These are phyloP conservation scores for Pichia sp. DNA, from an alignment of 1,139 yeast genomes.

Conservation along the genomic window DNA sequence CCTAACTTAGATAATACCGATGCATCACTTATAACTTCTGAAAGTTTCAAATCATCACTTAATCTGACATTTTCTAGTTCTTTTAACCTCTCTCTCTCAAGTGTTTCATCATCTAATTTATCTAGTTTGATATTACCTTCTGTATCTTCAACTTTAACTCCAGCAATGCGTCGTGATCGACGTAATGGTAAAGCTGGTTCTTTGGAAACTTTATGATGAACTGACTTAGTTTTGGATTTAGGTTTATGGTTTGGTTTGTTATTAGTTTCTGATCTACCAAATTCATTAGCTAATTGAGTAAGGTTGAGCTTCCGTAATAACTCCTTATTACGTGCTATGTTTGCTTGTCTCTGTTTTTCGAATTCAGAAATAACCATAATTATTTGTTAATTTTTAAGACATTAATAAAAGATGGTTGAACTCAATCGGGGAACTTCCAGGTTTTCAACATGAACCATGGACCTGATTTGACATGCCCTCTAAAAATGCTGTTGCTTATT, in stretches of 20 bases:
- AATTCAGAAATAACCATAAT: constrained; percentile 53
- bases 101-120: constrained; percentile 29
- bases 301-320: constrained; percentile 43
- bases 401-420: no score
- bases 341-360: constrained; percentile 62
- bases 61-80: constrained; percentile 48
- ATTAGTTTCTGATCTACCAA: constrained; percentile 20
- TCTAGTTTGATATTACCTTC: constrained; percentile 21
- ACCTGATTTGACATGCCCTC: no score
- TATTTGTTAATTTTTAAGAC: no score
- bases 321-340: constrained; percentile 50
- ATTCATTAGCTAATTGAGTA: constrained; percentile 34
- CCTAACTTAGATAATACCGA: constrained; percentile 34
- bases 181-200: constrained; percentile 43
- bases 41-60: constrained; percentile 54
- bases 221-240: constrained; percentile 32
- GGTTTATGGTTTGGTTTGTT: constrained; percentile 23
- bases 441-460: no score
- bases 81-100: constrained; percentile 42
- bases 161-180: constrained; percentile 62
- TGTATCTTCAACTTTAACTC: constrained; percentile 44
- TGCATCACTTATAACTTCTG: constrained; percentile 42
- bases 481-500: background rate
- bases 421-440: no score
- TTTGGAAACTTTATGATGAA: constrained; percentile 25